phyloP scores from a whole-genome alignment of 106 monocot species.

The Dendrobium catenatum region DNA sequence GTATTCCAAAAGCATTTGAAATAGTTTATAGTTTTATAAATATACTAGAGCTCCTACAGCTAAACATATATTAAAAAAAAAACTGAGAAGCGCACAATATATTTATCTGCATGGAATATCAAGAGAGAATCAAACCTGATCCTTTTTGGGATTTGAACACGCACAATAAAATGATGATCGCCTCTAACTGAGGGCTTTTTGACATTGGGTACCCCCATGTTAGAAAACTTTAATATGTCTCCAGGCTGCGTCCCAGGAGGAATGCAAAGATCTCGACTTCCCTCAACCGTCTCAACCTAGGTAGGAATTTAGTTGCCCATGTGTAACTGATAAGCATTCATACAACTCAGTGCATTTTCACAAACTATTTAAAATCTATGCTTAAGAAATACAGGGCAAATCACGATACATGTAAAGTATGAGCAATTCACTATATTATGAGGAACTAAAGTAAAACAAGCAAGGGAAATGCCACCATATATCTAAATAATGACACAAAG shows the following conservation, averaged over 20 bases:
- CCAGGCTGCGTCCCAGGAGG: slow-evolving; percentile 89
- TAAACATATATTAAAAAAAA: not conserved
- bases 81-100: not conserved
- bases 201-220: slow-evolving; percentile 81
- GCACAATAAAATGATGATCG: slow-evolving; percentile 78
- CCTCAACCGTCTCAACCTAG: slow-evolving; percentile 86
- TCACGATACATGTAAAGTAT: not conserved
- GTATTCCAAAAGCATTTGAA: not conserved
- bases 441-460: not conserved
- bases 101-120: not conserved
- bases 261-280: slow-evolving; percentile 63
- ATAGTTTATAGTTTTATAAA: not conserved
- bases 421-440: not conserved
- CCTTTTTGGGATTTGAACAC: slow-evolving; percentile 65
- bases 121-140: slow-evolving; percentile 45
- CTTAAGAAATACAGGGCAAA: not conserved
- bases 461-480: not conserved
- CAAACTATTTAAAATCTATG: not conserved
- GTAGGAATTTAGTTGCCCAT: slow-evolving; percentile 9
- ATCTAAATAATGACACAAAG: not conserved
- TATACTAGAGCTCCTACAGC: not conserved
- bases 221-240: slow-evolving; percentile 51
- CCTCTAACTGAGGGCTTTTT: slow-evolving; percentile 74
- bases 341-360: not conserved
- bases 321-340: slow-evolving; percentile 3